Base-by-base conservation (phyloP, 306 rosid genomes). In the Glycine tomentella region DNA sequence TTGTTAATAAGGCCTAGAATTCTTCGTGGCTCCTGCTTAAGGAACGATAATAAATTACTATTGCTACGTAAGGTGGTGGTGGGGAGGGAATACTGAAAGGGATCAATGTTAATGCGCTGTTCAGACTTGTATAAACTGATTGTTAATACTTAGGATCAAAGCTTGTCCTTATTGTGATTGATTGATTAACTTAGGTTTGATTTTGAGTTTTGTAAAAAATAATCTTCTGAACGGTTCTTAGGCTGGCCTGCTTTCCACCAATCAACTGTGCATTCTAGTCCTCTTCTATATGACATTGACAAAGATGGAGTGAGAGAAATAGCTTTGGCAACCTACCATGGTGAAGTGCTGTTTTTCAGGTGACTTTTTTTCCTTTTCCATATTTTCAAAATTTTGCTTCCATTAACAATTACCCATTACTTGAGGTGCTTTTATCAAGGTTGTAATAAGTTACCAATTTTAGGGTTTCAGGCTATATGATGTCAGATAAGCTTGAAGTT, bases 231-330 rank as follows among this genome's bases (percentile, higher is more conserved):
- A 34, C 88, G 88, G 34, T 82, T 78, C 57, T 85, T 74, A 96
- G 99, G 99, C 50, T 96, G 99, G 99, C 99, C 99, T 84, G 98
- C 99, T 88, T 93, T 93, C 84, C 99, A 96, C 80, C 99, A 96
- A 91, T 93, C 98, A 51, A 96, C 98, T 45, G 99, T 92, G 88
- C 99, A 96, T 82, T 80, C 98, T 74, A 92, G 97, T 87, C 99
- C 99, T 63, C 90, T 96, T 67, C 83, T 96, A 64, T 92, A 90
- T 88, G 99, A 96, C 86, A 92, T 96, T 50, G 99, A 96, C 89
- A 96, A 96, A 89, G 98, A 96, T 84, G 99, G 99, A 57, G 92
- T 92, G 74, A 93, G 97, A 85, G 99, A 96, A 85, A 90, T 96
- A 84, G 94, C 91, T 72, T 85, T 96, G 93, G 99, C 98, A 59